Base-by-base conservation (phyloP, 768 basidiomycete genomes). In the Macrocybe gigantea region DNA sequence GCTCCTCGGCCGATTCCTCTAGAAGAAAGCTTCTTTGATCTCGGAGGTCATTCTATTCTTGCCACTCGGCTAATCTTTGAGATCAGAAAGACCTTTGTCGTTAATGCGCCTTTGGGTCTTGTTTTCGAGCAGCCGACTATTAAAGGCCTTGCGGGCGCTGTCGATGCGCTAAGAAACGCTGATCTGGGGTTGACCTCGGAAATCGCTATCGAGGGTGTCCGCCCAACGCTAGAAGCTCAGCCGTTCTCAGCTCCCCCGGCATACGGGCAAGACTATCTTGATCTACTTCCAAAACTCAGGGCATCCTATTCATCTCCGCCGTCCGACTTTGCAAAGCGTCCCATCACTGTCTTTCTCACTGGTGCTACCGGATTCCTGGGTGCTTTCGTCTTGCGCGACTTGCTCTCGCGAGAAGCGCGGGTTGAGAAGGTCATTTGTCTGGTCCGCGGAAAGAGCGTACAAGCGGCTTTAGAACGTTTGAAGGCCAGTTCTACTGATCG, bases 331-430 rank as follows among this genome's bases (percentile, higher is more conserved):
- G 59, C 63, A 14, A 60, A 66, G 22, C 75, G 70, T 38, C 65
- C 72, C 9, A 53, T 93, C 37, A 90, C 88, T 0, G 77, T 98
- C 31, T 96, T 99, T 74, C 78, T 99, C 31, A 98, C 96, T 5
- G 96, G 96, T 5, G 94, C 92, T 5, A 97, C 96, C 7, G 96
- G 96, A 2, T 99, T 94, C 74, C 75, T 99, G 11, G 96, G 96
- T 10, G 93, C 91, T 5, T 98, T 95, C 64, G 79, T 98, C 51
- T 70, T 98, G 42, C 74, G 75, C 35, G 86, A 95, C 60, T 73
- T 99, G 36, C 76, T 99, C 1, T 67, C 72, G 30, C 75, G 82
- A 34, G 55, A 64, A 31, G 68, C 73, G 6, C 71, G 77, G 48
- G 88, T 97, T 9, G 71, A 73, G 54, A 95, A 93, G 67, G 93